Base-by-base conservation (phyloP, 2,329 filamentous ascomycete species). In the Dothistroma pini region DNA sequence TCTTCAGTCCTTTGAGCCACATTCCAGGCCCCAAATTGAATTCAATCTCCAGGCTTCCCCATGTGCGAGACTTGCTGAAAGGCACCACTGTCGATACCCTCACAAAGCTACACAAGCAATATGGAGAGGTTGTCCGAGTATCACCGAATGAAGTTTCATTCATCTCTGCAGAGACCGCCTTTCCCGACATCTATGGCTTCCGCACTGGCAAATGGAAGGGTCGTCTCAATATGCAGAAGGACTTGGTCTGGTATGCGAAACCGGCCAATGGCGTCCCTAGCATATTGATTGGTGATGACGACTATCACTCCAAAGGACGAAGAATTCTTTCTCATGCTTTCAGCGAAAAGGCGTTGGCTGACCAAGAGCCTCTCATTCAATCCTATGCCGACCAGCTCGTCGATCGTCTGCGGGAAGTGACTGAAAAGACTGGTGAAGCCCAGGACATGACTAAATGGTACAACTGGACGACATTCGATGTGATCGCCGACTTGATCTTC, bases 81-180 rank as follows among this genome's bases (percentile, higher is more conserved):
- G 68, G 68, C 2, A 67, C 65, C 11, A 69, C 68, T 3, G 63
- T 65, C 52, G 49, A 68, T 34, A 65, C 68, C 53, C 60, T 69
- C 32, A 82, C 95, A 67, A 47, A 63, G 2, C 68, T 76, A 2
- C 78, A 80, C 54, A 67, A 74, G 11, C 68, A 72, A 54, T 79
- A 78, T 59, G 79, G 79, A 22, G 73, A 77, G 1, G 76, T 75
- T 2, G 76, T 80, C 0, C 73, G 78, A 9, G 62, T 80, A 5
- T 69, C 72, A 0, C 79, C 78, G 0, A 74, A 72, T 31, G 76
- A 80, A 60, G 60, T 80, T 0, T 78, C 77, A 1, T 78, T 79
- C 68, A 79, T 72, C 56, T 74, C 75, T 2, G 75, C 68, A n/a
- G 76, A 79, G 1, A 75, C 73, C 1, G 76, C 77, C 1, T 79